These are phyloP conservation scores for Nitzschia sp. DNA, from an alignment of 108 stramenopile species.

Conservation along the genomic window DNA sequence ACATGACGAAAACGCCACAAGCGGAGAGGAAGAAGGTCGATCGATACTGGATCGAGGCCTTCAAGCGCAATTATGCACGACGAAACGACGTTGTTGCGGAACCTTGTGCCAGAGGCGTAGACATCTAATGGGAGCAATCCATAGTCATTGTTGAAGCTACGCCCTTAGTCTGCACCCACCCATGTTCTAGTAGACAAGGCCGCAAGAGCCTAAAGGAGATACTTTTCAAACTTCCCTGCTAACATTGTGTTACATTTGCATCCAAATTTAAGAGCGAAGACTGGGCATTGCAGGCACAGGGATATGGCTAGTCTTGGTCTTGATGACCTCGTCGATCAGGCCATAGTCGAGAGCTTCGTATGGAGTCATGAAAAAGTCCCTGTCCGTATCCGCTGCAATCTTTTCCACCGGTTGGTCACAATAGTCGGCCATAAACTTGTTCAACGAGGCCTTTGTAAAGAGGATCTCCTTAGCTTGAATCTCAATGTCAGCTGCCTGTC, in stretches of 20 bases:
- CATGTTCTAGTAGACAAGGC: not conserved
- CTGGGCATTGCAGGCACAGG: slow-evolving; percentile 81
- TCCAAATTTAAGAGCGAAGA: slow-evolving; percentile 20
- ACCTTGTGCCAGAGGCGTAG: not conserved
- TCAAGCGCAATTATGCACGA: slow-evolving; percentile 18
- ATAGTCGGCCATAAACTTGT: slow-evolving; percentile 93
- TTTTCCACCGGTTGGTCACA: slow-evolving; percentile 91
- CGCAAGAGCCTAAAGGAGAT: not conserved
- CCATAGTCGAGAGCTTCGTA: slow-evolving; percentile 95
- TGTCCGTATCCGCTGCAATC: slow-evolving; percentile 94
- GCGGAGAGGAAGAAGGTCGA: slow-evolving; percentile 2
- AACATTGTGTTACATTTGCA: not conserved
- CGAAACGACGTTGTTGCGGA: not conserved
- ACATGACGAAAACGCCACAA: slow-evolving; percentile 8
- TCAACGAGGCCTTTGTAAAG: slow-evolving; percentile 87
- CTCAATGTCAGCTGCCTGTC: slow-evolving; percentile 96
- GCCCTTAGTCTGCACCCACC: not conserved
- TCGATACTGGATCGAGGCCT: slow-evolving; percentile 15
- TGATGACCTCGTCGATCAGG: slow-evolving; percentile 95
- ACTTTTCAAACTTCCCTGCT: not conserved
- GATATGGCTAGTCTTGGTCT: slow-evolving; percentile 92
- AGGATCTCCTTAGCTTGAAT: slow-evolving; percentile 98
- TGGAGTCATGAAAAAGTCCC: slow-evolving; percentile 97
- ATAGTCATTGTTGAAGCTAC: not conserved
- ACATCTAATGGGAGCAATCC: not conserved